These are phyloP conservation scores for Gynandropsis gynandra DNA, from an alignment of 345 rosid species.

Conservation along the genomic window DNA sequence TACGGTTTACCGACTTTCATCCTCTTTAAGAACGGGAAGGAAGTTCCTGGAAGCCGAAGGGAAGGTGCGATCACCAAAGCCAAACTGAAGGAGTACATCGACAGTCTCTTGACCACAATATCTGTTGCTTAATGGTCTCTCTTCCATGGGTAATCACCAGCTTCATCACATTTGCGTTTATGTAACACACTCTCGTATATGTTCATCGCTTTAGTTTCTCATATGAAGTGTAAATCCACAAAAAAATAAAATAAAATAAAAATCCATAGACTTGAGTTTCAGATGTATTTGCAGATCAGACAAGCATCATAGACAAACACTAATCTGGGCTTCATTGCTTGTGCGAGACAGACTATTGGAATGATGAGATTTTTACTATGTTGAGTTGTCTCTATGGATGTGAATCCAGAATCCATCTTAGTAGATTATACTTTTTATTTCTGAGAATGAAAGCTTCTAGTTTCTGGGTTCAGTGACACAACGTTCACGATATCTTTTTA, in stretches of 20 bases:
- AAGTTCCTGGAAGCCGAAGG: slow-evolving; percentile 69
- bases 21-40: slow-evolving; percentile 66
- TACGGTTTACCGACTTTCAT: slow-evolving; percentile 77
- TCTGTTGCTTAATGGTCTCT: slow-evolving; percentile 40
- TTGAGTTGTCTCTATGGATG: neutral
- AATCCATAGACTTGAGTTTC: slow-evolving; percentile 13
- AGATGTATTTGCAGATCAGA: slow-evolving; percentile 1
- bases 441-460: too few relatives aligned
- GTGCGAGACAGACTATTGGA: neutral
- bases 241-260: slow-evolving; percentile 8
- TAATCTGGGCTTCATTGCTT: slow-evolving; percentile 1
- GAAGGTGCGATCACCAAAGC: slow-evolving; percentile 79
- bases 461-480: too few relatives aligned
- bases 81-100: slow-evolving; percentile 68
- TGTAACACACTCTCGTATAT: slow-evolving; percentile 10
- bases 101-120: slow-evolving; percentile 42
- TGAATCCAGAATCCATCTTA: too few relatives aligned
- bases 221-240: slow-evolving; percentile 13
- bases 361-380: neutral
- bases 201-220: neutral
- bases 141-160: slow-evolving; percentile 13
- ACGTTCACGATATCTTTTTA: too few relatives aligned
- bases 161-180: slow-evolving; percentile 14
- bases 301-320: slow-evolving; percentile 4
- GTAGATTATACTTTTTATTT: too few relatives aligned